phyloP scores from a whole-genome alignment of 805 yeast species.

The Yarrowia hollandica region DNA sequence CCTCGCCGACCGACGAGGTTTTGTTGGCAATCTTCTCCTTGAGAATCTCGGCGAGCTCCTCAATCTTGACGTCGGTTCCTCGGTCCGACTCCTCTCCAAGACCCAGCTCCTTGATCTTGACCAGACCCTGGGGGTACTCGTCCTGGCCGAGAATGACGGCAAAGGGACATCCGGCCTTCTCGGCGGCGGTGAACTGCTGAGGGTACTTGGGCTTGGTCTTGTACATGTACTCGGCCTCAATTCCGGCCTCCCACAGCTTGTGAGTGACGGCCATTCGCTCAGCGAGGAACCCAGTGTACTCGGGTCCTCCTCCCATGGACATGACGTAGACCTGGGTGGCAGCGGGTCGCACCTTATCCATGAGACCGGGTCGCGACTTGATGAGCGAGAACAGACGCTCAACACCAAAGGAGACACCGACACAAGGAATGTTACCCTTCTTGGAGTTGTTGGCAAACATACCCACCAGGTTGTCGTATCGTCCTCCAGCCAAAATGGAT shows the following conservation, averaged over 20 bases:
- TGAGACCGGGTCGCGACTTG: conserved; percentile 67
- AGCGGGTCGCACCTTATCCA: conserved; percentile 70
- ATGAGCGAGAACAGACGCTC: conserved; percentile 91
- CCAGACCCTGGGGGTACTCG: conserved; percentile 76
- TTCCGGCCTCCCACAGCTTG: conserved; percentile 80
- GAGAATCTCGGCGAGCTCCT: conserved; percentile 56
- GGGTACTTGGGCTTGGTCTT: conserved; percentile 92
- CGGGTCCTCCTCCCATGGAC: conserved; percentile 99
- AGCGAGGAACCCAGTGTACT: conserved; percentile 87
- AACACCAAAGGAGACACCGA: conserved; percentile 95
- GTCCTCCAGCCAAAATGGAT: conserved; percentile 98
- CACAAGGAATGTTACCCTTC: conserved; percentile 83
- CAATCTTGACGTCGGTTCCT: conserved; percentile 73
- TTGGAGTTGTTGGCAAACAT: conserved; percentile 89
- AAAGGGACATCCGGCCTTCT: conserved; percentile 83
- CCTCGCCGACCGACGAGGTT: conserved; percentile 18
- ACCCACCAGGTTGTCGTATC: conserved; percentile 94
- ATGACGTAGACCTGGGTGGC: conserved; percentile 91
- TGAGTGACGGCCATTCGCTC: conserved; percentile 90
- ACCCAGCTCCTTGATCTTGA: conserved; percentile 85
- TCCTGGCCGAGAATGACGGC: conserved; percentile 96
- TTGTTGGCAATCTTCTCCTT: conserved; percentile 49
- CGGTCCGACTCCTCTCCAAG: conserved; percentile 85
- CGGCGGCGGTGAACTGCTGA: conserved; percentile 97
- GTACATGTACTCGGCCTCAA: conserved; percentile 88